These are phyloP conservation scores for Komagataella pseudopastoris DNA, from an alignment of 805 yeast species.

Conservation along the genomic window DNA sequence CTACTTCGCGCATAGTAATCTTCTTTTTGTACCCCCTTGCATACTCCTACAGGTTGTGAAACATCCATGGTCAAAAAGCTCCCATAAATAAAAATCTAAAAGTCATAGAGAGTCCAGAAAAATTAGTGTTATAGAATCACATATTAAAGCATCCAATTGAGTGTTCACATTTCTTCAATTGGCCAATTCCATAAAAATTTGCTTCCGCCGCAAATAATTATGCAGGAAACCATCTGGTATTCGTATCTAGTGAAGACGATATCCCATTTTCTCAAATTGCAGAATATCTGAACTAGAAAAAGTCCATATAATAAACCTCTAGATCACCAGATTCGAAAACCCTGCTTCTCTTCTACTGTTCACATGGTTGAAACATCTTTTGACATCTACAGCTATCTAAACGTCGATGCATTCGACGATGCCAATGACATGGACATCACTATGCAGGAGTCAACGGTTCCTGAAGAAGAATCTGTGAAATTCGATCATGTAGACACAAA, in stretches of 20 bases:
- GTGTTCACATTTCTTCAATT: neutral
- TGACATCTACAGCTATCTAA: neutral
- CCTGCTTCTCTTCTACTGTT: neutral
- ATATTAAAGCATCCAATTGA: neutral
- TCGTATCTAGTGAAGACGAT: neutral
- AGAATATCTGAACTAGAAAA: neutral
- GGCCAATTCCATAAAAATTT: neutral
- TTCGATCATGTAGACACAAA: neutral
- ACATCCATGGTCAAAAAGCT: neutral
- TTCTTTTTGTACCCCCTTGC: neutral
- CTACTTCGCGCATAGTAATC: neutral
- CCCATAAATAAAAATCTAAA: neutral
- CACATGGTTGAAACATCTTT: neutral
- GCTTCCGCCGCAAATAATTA: neutral
- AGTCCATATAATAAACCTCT: neutral
- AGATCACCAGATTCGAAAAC: neutral
- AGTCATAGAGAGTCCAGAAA: neutral
- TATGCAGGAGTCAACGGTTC: neutral
- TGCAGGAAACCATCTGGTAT: neutral
- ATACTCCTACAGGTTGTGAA: neutral
- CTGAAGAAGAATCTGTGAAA: neutral
- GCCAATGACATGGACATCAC: neutral
- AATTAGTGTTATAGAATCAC: neutral
- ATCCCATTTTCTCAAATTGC: neutral
- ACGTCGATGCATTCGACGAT: neutral